Base-by-base conservation (phyloP, 345 rosid species). In the Rhodamnia rubescens region DNA sequence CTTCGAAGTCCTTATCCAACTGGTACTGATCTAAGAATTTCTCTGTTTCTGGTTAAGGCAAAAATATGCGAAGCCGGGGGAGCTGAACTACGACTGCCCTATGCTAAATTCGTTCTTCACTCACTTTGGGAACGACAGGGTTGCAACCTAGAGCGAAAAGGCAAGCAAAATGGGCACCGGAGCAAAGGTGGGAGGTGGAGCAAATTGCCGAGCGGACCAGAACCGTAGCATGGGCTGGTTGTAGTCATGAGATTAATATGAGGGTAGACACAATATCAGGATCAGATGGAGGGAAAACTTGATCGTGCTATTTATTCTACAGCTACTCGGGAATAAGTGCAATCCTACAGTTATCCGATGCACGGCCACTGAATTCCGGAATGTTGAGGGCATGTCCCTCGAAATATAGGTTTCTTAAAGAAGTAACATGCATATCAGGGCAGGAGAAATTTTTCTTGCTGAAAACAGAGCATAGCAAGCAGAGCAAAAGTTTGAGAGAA, bases 21-120 rank as follows among this genome's bases (percentile, higher is more conserved):
- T 10, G 27, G 52, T 18, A 10, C 52, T 61, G 27, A 82, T 61
- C 11, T 21, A 32, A 27, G 61, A 49, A 20, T 3, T 82, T 82
- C 20, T 74, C 20, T 81, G 51, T 6, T 36, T 36, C 26, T 5
- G 26, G 20, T 2, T 2, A 36, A 93, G 94, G 94, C 94, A 93
- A 90, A 93, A 87, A 54, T 24, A 16, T 27, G 93, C 93, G 51
- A 91, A 85, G 82, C 90, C 85, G 1, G 90, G 93, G 55, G 95
- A 93, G 81, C 85, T 90, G 56, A 91, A 91, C 82, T 92, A 92
- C 36, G 93, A 90, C 11, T 91, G 92, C 64, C 93, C 92, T 2
- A 86, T 86, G 55, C 64, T 91, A 90, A 93, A 90, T 81, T 92
- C 93, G 8, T 90, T 92, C 93, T 92, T 92, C 89, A 69, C 89